Evolutionary conservation across 768 basidiomycete species (phyloP), one percentile per base, ranked within the genome.

Genomic region (Hypholoma fasciculare): DNA sequence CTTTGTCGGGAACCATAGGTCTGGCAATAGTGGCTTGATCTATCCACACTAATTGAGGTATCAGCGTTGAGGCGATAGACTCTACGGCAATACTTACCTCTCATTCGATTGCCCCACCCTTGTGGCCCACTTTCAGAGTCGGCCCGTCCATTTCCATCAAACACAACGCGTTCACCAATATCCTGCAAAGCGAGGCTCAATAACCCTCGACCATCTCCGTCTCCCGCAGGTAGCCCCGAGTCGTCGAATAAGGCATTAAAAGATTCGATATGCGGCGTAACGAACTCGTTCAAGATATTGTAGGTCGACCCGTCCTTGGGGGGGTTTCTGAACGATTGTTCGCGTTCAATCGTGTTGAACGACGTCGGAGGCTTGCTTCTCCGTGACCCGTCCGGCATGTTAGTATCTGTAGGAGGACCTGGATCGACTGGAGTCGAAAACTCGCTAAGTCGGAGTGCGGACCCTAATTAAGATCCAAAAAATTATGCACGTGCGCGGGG

Each of bases 211-310:
- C 91, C 92, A 56, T 92, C 85, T 13, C 87, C 87, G 64, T 88
- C 87, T 9, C 89, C 88, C 46, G 79, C 68, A 57, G 88, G 85
- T 54, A 91, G 71, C n/a, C 90, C 90, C 53, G 90, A 88, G 71
- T 96, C 94, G 67, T 98, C 96, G 71, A 98, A 96, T 26, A 99
- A 82, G 14, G 94, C 88, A 73, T 98, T 96, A 81, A 99, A 98
- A 39, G 92, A 94, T 71, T 98, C 91, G 61, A 98, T 85, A 70
- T 98, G 96, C 6, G 97, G 96, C 20, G 85, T 77, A 54, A 98
- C 94, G 66, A 98, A 92, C 73, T 96, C 92, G 64, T 97, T 93
- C 59, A 98, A 80, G 53, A 91, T 90, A 17, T 86, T 85, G 62
- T 92, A 85, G 12, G 87, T 85, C 20, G 90, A 82, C 19, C 83